Base-by-base conservation (phyloP, 2,329 filamentous ascomycete species). In the Lithohypha guttulata region DNA sequence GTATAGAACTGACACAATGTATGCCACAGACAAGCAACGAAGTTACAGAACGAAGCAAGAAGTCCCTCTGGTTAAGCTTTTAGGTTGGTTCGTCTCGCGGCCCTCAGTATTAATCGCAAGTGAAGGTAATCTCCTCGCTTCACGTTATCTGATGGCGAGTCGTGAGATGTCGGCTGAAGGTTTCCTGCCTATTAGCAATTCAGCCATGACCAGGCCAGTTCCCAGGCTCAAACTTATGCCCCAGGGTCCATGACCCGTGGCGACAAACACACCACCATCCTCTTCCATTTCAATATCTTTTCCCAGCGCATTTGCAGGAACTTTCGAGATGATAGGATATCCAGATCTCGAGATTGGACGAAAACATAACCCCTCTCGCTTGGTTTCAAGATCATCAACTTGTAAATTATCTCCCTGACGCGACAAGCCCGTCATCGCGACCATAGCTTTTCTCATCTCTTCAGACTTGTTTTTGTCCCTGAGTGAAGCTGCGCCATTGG, bases 231-330 rank as follows among this genome's bases (percentile, higher is more conserved):
- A 53, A 33, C 66, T 70, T 18, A 81, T 81, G 0, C 81, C 82
- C 82, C 82, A 87, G 0, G 81, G 78, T 0, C 81, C 82, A 63
- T 87, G 82, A 0, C 83, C 82, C 3, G 77, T 68, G 1, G 78
- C 76, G 25, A 86, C 56, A 54, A 74, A 87, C 0, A 89, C 77
- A 3, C 81, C 81, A 2, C 79, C 63, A 1, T 49, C 54, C 18
- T 52, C 52, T 28, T 54, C 55, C 4, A 66, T 75, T 42, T 52
- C 59, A 5, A 70, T 53, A 0, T 62, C 60, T 9, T 51, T 53
- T 1, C 75, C 77, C 2, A 84, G 64, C 29, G 67, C 63, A 9
- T 59, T 54, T 47, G 82, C 75, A 1, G 64, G 58, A 18, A 85
- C 59, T 22, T 71, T 63, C 2, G 67, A 62, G 7, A 87, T 53